Base-by-base conservation (phyloP, 2,329 filamentous ascomycete species). In the Epicoccum sorghinum region DNA sequence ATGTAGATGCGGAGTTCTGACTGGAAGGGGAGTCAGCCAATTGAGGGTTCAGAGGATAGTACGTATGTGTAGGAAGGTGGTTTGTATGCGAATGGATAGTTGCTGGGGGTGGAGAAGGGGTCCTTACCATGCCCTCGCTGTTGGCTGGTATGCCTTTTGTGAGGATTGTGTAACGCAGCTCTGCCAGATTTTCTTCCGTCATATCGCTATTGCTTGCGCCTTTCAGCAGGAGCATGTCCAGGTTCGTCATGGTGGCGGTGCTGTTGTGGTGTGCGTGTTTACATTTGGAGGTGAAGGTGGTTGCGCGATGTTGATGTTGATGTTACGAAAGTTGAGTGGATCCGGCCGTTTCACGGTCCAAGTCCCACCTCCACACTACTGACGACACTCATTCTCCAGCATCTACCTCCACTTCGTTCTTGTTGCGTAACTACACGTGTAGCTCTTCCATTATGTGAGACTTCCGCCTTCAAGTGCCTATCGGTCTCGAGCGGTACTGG, bases 1-100 rank as follows among this genome's bases (percentile, higher is more conserved):
- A 96, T 86, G 75, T 99, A 98, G 72, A 98, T 96, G 68, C 95
- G 89, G 59, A 95, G 81, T 40, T 92, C 89, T 18, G 95, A 99
- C 93, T 96, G 67, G 25, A 40, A 13, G 56, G 22, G 27, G 10
- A 18, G 18, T 18, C 18, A 18, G 18, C 18, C 18, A 3, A 18
- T 18, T 18, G 18, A 18, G 18, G 3, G 18, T 18, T 18, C 18
- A 18, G 18, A 18, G 18, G 18, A 18, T 18, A 18, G 36, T 35
- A 13, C 13, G 23, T 32, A 29, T 46, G 2, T 7, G 29, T 30
- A 12, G 29, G 29, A 30, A 1, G 29, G 29, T 12, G 29, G 12
- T 12, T 12, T 30, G 29, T 30, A 30, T 22, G 47, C 23, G 22
- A 25, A 29, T 23, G 32, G 25, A 18, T 39, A 47, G 39, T 38